A percentile compares a stretch with the other conserved stretches of the same genome.
phyloP scores from a whole-genome alignment of 2,329 filamentous ascomycete species.

The Colletotrichum sp. region DNA sequence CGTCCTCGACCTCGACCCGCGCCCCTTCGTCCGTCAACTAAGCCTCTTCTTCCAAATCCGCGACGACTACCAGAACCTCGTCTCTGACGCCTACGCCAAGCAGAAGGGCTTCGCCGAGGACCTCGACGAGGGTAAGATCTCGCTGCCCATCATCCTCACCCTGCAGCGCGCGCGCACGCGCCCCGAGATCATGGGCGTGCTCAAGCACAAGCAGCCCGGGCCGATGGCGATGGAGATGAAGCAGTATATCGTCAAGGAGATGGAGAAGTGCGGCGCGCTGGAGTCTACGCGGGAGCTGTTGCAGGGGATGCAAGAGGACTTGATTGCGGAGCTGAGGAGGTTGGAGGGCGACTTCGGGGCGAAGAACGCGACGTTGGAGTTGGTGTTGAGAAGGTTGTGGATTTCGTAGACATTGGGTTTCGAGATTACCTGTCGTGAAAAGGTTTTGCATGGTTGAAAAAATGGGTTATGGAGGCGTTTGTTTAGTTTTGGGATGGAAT shows the following conservation, averaged over 20 bases:
- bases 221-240: background rate
- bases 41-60: slow-evolving; percentile 35
- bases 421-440: too few species aligned
- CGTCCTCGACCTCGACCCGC: background rate
- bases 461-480: background rate
- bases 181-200: background rate
- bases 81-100: slow-evolving; percentile 32
- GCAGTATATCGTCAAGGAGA: background rate
- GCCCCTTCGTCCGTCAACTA: slow-evolving; percentile 19
- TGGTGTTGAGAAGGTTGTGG: background rate
- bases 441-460: rapidly evolving
- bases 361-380: background rate
- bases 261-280: background rate
- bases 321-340: background rate
- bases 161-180: background rate
- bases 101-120: slow-evolving; percentile 47
- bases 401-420: too few species aligned
- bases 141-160: slow-evolving; percentile 32
- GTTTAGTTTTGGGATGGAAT: background rate
- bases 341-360: background rate
- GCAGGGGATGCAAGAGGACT: background rate
- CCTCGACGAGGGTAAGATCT: slow-evolving; percentile 46
- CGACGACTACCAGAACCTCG: slow-evolving; percentile 37
- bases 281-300: background rate
- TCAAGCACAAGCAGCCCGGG: background rate